phyloP scores from a whole-genome alignment of 805 yeast species.

The Cephaloascus fragrans region DNA sequence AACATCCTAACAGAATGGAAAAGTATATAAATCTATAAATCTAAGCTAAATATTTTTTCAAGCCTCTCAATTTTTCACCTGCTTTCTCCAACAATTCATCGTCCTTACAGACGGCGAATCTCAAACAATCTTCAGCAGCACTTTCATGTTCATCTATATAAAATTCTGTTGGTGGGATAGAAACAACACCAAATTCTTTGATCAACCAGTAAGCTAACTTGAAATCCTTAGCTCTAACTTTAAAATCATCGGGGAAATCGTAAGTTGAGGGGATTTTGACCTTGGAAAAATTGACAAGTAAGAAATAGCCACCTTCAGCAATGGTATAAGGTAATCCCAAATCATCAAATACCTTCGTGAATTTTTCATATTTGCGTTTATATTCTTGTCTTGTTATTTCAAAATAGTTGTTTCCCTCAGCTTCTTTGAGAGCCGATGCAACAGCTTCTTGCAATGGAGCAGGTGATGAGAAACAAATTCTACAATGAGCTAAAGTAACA shows the following conservation, averaged over 20 bases:
- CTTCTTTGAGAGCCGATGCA: slow-evolving; percentile 62
- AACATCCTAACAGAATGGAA: no score
- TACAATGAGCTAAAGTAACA: slow-evolving; percentile 82
- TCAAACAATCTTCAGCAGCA: slow-evolving; percentile 72
- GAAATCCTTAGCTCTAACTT: slow-evolving; percentile 72
- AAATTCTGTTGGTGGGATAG: slow-evolving; percentile 97
- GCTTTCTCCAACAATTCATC: slow-evolving; percentile 76
- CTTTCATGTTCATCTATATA: slow-evolving; percentile 60
- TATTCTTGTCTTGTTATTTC: slow-evolving; percentile 60
- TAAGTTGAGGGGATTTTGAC: slow-evolving; percentile 71
- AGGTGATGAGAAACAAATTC: slow-evolving; percentile 88
- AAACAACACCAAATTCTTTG: slow-evolving; percentile 86
- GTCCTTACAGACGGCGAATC: slow-evolving; percentile 96
- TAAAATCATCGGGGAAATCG: slow-evolving; percentile 60
- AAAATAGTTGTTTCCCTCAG: slow-evolving; percentile 58
- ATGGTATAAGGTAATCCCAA: slow-evolving; percentile 80
- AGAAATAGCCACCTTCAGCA: slow-evolving; percentile 91
- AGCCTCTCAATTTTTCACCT: slow-evolving; percentile 57
- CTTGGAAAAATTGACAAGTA: slow-evolving; percentile 79
- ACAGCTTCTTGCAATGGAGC: slow-evolving; percentile 91
- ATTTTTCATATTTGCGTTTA: slow-evolving; percentile 58
- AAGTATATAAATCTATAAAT: no score
- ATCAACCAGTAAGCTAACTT: slow-evolving; percentile 87
- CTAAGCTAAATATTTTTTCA: slow-evolving; percentile 49
- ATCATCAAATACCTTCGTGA: slow-evolving; percentile 75